Percentiles rank a stretch among this genome's conserved stretches.
These are phyloP conservation scores for Phanerochaete sordida DNA, from an alignment of 768 basidiomycete genomes.

Conservation along the genomic window DNA sequence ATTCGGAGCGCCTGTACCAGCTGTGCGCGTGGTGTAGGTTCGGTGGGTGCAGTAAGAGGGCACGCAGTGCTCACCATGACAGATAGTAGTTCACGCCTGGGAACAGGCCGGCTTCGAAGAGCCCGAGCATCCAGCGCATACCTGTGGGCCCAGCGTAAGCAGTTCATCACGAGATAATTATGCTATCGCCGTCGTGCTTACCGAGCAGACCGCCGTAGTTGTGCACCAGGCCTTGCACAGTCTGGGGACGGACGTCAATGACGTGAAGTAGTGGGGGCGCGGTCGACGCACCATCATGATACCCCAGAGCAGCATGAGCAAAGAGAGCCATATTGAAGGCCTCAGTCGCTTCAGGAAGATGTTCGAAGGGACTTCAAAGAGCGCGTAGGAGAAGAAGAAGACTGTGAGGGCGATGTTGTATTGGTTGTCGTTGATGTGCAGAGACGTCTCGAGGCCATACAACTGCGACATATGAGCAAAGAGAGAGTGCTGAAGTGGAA, in stretches of 20 bases:
- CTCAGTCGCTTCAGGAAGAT: constrained; percentile 68
- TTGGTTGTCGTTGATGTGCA: constrained; percentile 62
- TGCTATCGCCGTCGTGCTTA: constrained; percentile 25
- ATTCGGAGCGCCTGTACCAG: constrained; percentile 74
- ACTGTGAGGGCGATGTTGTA: constrained; percentile 64
- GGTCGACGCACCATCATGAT: constrained; percentile 58
- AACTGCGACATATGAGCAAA: constrained; percentile 36
- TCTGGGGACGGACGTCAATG: constrained; percentile 37
- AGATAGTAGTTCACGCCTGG: constrained; percentile 65
- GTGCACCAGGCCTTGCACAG: constrained; percentile 66
- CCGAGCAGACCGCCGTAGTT: constrained; percentile 69
- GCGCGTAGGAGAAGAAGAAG: constrained; percentile 52
- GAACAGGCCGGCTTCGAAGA: constrained; percentile 63
- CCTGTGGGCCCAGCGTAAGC: constrained; percentile 31
- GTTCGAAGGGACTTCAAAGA: constrained; percentile 77
- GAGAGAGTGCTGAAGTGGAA: constrained; percentile 15
- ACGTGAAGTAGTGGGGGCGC: not conserved
- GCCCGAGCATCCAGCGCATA: constrained; percentile 69
- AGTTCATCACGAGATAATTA: not conserved
- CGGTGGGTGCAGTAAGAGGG: not conserved
- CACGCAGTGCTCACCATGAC: constrained; percentile 48
- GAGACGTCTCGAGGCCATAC: constrained; percentile 55
- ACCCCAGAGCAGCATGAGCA: constrained; percentile 73
- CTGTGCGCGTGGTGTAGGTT: constrained; percentile 22
- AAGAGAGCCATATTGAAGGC: constrained; percentile 74